phyloP scores from a whole-genome alignment of 1,284 basidiomycete species.

The Heimioporus retisporus region DNA sequence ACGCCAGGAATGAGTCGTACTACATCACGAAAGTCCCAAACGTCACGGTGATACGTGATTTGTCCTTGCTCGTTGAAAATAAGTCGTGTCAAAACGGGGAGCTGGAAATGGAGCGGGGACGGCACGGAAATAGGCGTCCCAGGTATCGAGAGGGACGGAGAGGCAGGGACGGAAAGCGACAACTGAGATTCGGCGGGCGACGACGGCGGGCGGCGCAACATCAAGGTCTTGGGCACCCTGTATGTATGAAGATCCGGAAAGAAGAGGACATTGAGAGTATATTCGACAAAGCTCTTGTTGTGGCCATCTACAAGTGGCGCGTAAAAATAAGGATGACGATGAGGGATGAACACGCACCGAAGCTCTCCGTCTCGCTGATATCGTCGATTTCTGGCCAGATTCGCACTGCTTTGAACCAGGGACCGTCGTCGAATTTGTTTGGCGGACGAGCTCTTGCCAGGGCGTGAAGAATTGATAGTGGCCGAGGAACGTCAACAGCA shows the following conservation, averaged over 20 bases:
- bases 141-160: conserved; percentile 60
- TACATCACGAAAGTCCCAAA: conserved; percentile 80
- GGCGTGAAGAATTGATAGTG: conserved; percentile 65
- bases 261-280: conserved; percentile 67
- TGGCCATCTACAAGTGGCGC: conserved; percentile 66
- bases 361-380: conserved; percentile 78
- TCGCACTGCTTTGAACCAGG: conserved; percentile 67
- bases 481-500: conserved; percentile 70
- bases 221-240: conserved; percentile 31
- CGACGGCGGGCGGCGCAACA: conserved; percentile 49
- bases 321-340: not conserved
- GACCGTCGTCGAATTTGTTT: conserved; percentile 27
- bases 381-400: conserved; percentile 81
- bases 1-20: conserved; percentile 75
- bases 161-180: conserved; percentile 34
- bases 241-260: conserved; percentile 56
- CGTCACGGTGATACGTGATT: conserved; percentile 78
- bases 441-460: conserved; percentile 61
- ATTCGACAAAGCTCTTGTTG: conserved; percentile 76
- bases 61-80: conserved; percentile 80
- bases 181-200: conserved; percentile 41
- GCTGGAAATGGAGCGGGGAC: conserved; percentile 75
- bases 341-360: conserved; percentile 61
- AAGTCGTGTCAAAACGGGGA: conserved; percentile 75
- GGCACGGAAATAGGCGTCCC: conserved; percentile 66